phyloP scores from a whole-genome alignment of 768 basidiomycete species.

The Clitopilus hobsonii region DNA sequence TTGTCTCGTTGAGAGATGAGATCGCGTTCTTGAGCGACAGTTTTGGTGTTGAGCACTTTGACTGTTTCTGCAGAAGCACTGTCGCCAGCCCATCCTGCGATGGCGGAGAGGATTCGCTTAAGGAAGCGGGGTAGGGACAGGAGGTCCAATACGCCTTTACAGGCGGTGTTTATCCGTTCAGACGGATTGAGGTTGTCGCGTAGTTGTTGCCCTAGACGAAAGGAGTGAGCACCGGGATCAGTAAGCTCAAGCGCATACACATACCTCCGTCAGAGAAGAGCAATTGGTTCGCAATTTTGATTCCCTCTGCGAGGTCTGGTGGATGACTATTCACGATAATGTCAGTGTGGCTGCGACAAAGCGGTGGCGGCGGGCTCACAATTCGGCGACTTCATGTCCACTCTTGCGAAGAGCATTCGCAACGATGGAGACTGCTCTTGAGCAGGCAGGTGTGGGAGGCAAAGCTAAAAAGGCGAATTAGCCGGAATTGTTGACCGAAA shows the following conservation, averaged over 20 bases:
- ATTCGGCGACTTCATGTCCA: slow-evolving; percentile 60
- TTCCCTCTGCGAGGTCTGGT: slow-evolving; percentile 46
- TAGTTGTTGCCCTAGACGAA: slow-evolving; percentile 37
- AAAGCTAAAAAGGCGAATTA: slow-evolving; percentile 36
- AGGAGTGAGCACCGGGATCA: slow-evolving; percentile 5
- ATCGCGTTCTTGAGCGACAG: slow-evolving; percentile 43
- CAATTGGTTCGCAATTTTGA: slow-evolving; percentile 49
- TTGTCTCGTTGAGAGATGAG: slow-evolving; percentile 41
- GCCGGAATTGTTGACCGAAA: background rate
- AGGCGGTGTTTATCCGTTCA: slow-evolving; percentile 27
- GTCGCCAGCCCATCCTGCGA: slow-evolving; percentile 28
- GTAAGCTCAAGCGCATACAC: slow-evolving; percentile 9
- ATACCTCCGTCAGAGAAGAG: slow-evolving; percentile 54
- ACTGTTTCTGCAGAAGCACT: slow-evolving; percentile 32
- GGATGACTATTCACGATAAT: slow-evolving; percentile 20
- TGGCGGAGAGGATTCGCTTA: slow-evolving; percentile 38
- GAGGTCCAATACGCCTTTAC: slow-evolving; percentile 26
- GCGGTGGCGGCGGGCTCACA: slow-evolving; percentile 38
- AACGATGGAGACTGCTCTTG: slow-evolving; percentile 48
- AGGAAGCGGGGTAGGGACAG: slow-evolving; percentile 31
- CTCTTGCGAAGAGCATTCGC: slow-evolving; percentile 47
- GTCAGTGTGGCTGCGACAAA: background rate
- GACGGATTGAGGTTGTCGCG: slow-evolving; percentile 27
- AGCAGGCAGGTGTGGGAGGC: slow-evolving; percentile 59
- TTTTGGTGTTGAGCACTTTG: slow-evolving; percentile 40